Evolutionary conservation across 2,329 filamentous ascomycete species (phyloP).

Genomic region (Leptographium flavum): DNA sequence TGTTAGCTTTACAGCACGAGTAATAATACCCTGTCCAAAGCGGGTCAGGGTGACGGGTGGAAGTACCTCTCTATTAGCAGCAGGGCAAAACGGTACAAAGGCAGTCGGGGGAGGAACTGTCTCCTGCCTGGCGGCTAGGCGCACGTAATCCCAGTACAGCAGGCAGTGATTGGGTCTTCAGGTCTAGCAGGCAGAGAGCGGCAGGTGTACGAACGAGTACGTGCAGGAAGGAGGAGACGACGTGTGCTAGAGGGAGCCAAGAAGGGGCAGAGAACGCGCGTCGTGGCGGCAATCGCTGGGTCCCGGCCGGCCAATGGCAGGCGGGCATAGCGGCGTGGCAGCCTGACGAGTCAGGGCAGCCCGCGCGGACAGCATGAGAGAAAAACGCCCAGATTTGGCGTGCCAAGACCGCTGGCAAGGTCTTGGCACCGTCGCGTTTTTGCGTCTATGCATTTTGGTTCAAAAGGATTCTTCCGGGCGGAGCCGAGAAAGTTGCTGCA

Average conservation of each 20-base stretch:
- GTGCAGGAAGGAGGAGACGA: background rate
- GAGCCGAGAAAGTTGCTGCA: too few relatives aligned
- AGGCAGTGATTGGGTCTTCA: slow-evolving; percentile 3
- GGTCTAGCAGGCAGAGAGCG: background rate
- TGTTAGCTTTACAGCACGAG: background rate
- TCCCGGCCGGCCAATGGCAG: slow-evolving; percentile 7
- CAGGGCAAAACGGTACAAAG: background rate
- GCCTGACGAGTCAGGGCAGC: slow-evolving; percentile 5
- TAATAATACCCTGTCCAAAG: background rate
- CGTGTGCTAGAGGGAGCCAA: background rate
- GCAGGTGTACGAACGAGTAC: background rate
- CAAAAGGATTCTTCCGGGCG: too few relatives aligned
- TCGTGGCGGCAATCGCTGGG: slow-evolving; percentile 4
- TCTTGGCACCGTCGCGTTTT: background rate
- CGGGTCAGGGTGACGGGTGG: background rate
- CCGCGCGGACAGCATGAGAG: slow-evolving; percentile 1
- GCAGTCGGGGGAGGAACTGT: background rate
- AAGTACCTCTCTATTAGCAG: background rate
- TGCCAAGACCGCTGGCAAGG: background rate
- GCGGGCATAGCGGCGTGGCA: slow-evolving; percentile 4
- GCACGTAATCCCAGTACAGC: slow-evolving; percentile 4
- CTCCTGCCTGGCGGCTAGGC: background rate
- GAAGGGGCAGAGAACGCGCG: slow-evolving; percentile 12
- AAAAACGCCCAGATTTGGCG: background rate
- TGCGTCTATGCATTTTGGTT: background rate